phyloP scores from a whole-genome alignment of 225 moss, liverwort and hornwort species.

The Bryum argenteum region DNA sequence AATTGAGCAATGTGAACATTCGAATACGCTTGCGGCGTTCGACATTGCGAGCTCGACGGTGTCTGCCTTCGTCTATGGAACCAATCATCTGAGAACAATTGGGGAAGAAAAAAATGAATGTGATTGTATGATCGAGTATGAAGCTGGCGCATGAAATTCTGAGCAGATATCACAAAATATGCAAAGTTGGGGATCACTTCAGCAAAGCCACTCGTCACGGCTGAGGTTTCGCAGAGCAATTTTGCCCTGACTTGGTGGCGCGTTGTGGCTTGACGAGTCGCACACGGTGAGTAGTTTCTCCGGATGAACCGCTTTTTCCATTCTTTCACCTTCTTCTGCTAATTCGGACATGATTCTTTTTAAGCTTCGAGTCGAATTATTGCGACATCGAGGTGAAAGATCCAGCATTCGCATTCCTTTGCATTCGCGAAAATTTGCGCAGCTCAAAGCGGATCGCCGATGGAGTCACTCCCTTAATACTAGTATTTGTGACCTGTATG shows the following conservation, averaged over 20 bases:
- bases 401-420: conserved; percentile 97
- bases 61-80: background rate
- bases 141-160: conserved; percentile 1
- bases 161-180: conserved; percentile 92
- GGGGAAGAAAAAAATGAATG: background rate
- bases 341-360: conserved; percentile 8
- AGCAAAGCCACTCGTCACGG: conserved; percentile 99
- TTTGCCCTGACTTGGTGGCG: conserved; percentile 98
- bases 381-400: conserved; percentile 78
- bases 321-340: background rate
- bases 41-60: conserved; percentile 71
- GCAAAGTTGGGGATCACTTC: conserved; percentile 96
- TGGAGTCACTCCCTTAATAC: conserved; percentile 98
- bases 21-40: conserved; percentile 98
- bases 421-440: conserved; percentile 95
- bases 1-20: conserved; percentile 37
- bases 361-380: conserved; percentile 15
- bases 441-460: conserved; percentile 91
- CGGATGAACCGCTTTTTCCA: background rate
- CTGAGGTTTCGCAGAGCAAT: conserved; percentile 94
- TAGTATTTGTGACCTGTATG: conserved; percentile 95
- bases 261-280: conserved; percentile 95
- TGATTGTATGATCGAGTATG: too few species aligned
- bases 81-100: background rate
- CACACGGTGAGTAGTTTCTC: conserved; percentile 68